These are phyloP conservation scores for Zea mays DNA, from an alignment of 176 grass and related monocot species.

Conservation along the genomic window Zm-B73-REFERENCE-NAM-5.0 NC_050099.1:248925501-248926000, in stretches of 20 bases:
- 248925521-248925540: background rate
- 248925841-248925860: too few species aligned
- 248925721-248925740: slow-evolving; percentile 30
- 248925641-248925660: background rate
- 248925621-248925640: background rate
- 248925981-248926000: background rate
- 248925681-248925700: slow-evolving; percentile 66
- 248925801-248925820: too few species aligned
- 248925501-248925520: background rate
- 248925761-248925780: too few species aligned
- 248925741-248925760: background rate
- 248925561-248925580: background rate
- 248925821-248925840: too few species aligned
- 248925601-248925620: background rate
- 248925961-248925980: background rate
- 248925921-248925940: background rate
- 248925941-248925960: background rate
- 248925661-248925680: slow-evolving; percentile 25
- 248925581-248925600: background rate
- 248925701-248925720: slow-evolving; percentile 50
- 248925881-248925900: background rate
- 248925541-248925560: background rate
- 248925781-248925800: too few species aligned
- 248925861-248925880: background rate
- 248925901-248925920: background rate